Evolutionary conservation across 1,284 basidiomycete species (phyloP).

Genomic region (Somion occarium): DNA sequence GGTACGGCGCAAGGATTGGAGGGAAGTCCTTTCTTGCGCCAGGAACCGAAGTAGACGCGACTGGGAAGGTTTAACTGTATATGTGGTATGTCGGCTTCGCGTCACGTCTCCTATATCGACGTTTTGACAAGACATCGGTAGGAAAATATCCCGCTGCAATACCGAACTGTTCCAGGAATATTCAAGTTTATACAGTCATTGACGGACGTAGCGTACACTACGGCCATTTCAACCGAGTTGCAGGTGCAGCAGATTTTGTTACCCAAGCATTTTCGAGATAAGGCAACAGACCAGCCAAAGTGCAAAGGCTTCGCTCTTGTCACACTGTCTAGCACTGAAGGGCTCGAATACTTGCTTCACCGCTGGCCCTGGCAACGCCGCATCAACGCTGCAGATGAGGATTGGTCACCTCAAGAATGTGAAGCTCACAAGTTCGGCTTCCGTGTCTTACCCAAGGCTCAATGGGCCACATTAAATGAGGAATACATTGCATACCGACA

Average conservation of each 20-base stretch:
- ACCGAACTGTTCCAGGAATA: conserved; percentile 44
- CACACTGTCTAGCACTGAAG: conserved; percentile 37
- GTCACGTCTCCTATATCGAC: not conserved
- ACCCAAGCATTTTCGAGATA: conserved; percentile 58
- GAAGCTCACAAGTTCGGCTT: conserved; percentile 57
- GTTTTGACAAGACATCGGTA: conserved; percentile 22
- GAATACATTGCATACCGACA: conserved; percentile 61
- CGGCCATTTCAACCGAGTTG: conserved; percentile 11
- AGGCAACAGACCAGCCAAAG: conserved; percentile 42
- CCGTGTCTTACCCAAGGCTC: conserved; percentile 47
- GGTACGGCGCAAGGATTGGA: conserved; percentile 48
- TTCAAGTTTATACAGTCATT: conserved; percentile 40
- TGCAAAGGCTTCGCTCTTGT: conserved; percentile 74
- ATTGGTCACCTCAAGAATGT: conserved; percentile 6
- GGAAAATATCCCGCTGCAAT: conserved; percentile 64
- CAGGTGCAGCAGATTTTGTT: conserved; percentile 50
- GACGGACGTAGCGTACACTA: conserved; percentile 28
- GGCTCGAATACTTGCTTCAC: conserved; percentile 38
- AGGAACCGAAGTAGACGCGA: conserved; percentile 35
- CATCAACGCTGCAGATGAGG: not conserved
- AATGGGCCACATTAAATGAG: conserved; percentile 57
- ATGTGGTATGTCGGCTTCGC: conserved; percentile 45
- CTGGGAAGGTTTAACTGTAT: conserved; percentile 62
- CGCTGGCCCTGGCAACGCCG: conserved; percentile 58
- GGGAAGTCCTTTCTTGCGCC: conserved; percentile 21